Conservation (phyloP, 345 rosid genomes). For the Abelmoschus esculentus region DNA sequence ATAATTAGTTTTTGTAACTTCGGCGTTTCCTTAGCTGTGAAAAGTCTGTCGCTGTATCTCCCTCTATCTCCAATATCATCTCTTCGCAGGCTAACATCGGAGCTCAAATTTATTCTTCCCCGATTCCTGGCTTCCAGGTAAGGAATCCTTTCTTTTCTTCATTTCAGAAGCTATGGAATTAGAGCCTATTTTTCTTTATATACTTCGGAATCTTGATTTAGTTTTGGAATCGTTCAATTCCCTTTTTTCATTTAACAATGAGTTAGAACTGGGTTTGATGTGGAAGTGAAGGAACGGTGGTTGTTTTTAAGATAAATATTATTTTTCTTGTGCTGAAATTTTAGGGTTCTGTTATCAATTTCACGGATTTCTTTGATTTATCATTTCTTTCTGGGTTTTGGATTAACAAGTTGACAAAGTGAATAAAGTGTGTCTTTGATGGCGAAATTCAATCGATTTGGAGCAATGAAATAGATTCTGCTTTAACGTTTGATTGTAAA, state of each 20-base stretch:
- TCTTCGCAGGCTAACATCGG: conserved; percentile 5
- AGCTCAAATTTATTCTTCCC: conserved; percentile 14
- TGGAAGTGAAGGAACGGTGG: conserved; percentile 7
- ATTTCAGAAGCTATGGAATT: neutral
- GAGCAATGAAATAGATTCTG: neutral
- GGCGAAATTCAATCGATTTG: conserved; percentile 10
- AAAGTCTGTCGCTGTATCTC: conserved; percentile 1
- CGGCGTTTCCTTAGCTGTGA: conserved; percentile 17
- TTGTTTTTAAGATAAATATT: conserved; percentile 4
- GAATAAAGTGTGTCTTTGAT: neutral
- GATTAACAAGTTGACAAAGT: conserved; percentile 1
- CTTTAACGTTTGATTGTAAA: neutral
- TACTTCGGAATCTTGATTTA: conserved; percentile 4
- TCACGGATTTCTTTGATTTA: neutral
- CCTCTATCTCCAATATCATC: neutral
- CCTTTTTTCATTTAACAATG: conserved; percentile 4
- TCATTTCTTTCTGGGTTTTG: neutral
- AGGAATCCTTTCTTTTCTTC: conserved; percentile 1
- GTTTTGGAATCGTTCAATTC: conserved; percentile 3
- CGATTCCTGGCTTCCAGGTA: conserved; percentile 24
- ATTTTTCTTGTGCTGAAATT: conserved; percentile 4
- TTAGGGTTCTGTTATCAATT: conserved; percentile 8
- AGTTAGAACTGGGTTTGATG: conserved; percentile 22
- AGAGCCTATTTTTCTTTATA: neutral
- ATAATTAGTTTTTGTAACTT: conserved; percentile 5